Percentiles rank a stretch among this genome's conserved stretches.
Conservation (phyloP, 2,329 filamentous ascomycete species). For the Trichoderma harzianum region DNA sequence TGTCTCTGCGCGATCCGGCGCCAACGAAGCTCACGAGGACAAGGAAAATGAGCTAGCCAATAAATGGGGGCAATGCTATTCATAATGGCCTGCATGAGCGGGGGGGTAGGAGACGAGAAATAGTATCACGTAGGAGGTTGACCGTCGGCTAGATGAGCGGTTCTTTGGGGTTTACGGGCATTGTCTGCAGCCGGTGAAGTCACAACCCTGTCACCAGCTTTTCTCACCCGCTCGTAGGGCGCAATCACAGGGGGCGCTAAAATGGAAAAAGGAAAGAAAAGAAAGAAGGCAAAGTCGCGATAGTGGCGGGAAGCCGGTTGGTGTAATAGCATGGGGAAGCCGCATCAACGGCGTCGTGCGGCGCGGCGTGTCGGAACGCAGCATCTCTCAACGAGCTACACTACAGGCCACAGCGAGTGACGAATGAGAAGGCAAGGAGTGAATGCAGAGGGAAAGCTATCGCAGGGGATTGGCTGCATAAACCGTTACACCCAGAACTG, state of each 20-base stretch:
- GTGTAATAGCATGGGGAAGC: not conserved
- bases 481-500: not conserved
- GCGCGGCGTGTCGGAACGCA: slow-evolving; percentile 7
- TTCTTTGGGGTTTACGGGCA: not conserved
- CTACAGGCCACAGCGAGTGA: not conserved
- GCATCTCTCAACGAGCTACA: not conserved
- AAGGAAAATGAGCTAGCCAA: not conserved
- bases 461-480: not conserved
- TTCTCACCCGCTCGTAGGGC: not conserved
- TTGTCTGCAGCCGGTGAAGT: not conserved
- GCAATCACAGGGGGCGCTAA: not conserved
- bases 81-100: slow-evolving; percentile 4
- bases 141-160: not conserved
- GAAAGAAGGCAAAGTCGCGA: not conserved
- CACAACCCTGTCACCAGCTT: not conserved
- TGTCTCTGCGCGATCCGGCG: not conserved
- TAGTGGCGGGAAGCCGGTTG: not conserved
- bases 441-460: not conserved
- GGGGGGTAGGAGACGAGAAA: not conserved
- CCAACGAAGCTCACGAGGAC: slow-evolving; percentile 13
- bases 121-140: not conserved
- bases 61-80: not conserved
- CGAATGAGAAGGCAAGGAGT: not conserved
- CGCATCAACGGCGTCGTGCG: slow-evolving; percentile 7
- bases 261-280: not conserved